Base-by-base conservation (phyloP, 164 flowering plant species). In the Nymphaea colorata region DNA sequence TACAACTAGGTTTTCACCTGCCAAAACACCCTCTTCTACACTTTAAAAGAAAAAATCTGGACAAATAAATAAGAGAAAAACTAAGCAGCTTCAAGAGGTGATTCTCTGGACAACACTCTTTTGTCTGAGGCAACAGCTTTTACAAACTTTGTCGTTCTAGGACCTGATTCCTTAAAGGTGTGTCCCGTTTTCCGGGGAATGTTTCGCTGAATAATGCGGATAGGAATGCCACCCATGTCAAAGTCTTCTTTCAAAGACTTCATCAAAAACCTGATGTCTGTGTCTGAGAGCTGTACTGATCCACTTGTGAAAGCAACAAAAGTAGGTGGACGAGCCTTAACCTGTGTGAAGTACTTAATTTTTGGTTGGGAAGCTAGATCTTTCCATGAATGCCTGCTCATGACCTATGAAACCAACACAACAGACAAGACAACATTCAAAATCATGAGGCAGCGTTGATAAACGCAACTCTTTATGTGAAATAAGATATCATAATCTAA, bases 381-480 rank as follows among this genome's bases (percentile, higher is more conserved):
- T 76, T 87, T 94, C 96, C 96, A 94, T 2, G 99, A 94, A 79
- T 91, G 99, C 78, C 98, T 80, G 82, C 97, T 92, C 96, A 94
- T 88, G n/a, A 91, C 91, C 97, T 91, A 73, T 53, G 36, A 25
- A 25, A 25, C 36, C 36, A 25, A 25, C 36, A 25, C 36, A 25
- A 25, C 36, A 6, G 43, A 66, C 43, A 67, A 36, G 44, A 61
- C 45, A 18, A 18, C 25, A 43, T 25, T 25, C 36, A 16, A 25
- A 43, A n/a, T 6, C 36, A 25, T 25, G 36, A 25, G 12, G 10
- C 59, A 8, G 59, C 61, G 25, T 59, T 7, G 18, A 51, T 62
- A 44, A 45, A 62, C 53, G 36, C 36, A 25, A 25, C 36, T 25
- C 36, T 25, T 25, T 25, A 25, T 25, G 36, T 25, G 36, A 25